Percentiles rank a stretch among this genome's conserved stretches.
Conservation (phyloP, 768 basidiomycete genomes). For the Lactifluus echinatus region DNA sequence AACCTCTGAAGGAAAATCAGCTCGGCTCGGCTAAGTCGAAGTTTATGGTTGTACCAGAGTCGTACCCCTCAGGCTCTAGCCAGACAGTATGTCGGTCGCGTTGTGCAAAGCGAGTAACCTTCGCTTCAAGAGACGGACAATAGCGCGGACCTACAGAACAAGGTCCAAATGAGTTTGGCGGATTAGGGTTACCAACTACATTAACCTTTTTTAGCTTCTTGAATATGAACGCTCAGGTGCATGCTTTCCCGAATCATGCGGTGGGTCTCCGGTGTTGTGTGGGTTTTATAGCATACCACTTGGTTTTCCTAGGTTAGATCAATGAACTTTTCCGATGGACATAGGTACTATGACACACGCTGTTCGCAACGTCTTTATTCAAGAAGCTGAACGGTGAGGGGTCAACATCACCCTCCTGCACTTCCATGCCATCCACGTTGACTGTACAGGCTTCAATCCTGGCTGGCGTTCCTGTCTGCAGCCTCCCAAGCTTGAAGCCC, state of each 20-base stretch:
- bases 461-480: conserved; percentile 86
- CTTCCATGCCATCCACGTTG: conserved; percentile 49
- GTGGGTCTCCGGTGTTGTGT: conserved; percentile 67
- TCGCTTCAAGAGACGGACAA: conserved; percentile 85
- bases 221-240: conserved; percentile 74
- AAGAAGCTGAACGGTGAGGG: conserved; percentile 75
- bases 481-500: conserved; percentile 73
- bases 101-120: conserved; percentile 69
- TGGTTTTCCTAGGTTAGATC: conserved; percentile 51
- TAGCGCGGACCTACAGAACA: conserved; percentile 65
- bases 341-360: conserved; percentile 31
- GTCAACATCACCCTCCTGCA: conserved; percentile 56
- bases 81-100: conserved; percentile 69
- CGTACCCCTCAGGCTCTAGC: conserved; percentile 90
- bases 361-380: conserved; percentile 59
- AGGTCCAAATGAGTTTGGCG: neutral
- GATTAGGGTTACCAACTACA: neutral
- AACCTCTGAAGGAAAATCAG: conserved; percentile 40
- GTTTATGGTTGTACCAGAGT: conserved; percentile 47
- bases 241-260: conserved; percentile 66
- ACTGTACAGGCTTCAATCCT: conserved; percentile 65
- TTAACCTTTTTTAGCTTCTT: conserved; percentile 78
- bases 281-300: conserved; percentile 61
- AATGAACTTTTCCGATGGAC: no score
- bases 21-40: neutral